Conservation (phyloP, 129 eudicot genomes). For the Pseudognaphalium luteoalbum region DNA sequence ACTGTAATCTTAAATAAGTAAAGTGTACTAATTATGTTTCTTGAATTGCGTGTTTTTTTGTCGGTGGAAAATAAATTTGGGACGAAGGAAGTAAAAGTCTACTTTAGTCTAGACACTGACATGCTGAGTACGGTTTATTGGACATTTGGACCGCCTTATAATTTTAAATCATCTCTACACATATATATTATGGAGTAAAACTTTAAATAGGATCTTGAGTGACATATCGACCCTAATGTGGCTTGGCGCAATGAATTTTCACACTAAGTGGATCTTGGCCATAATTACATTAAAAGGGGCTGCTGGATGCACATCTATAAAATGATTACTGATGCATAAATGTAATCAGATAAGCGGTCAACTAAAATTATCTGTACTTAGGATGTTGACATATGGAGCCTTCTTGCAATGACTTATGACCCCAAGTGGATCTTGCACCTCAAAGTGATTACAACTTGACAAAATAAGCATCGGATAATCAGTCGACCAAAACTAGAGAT, state of each 20-base stretch:
- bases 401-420: conserved; percentile 4
- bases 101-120: conserved; percentile 1
- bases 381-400: not conserved
- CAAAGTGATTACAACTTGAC: not conserved
- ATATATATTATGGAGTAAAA: not conserved
- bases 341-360: not conserved
- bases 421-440: conserved; percentile 12
- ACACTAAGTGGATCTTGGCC: not conserved
- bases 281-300: not conserved
- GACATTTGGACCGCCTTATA: not conserved
- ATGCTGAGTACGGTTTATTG: not conserved
- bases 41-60: too few species aligned
- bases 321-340: not conserved
- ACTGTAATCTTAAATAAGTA: too few species aligned
- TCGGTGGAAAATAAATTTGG: too few species aligned
- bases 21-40: too few species aligned
- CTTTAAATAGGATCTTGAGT: not conserved
- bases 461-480: not conserved
- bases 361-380: not conserved
- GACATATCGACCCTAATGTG: not conserved
- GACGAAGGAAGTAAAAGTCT: not conserved
- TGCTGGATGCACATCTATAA: not conserved
- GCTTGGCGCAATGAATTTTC: not conserved
- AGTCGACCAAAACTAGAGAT: not conserved
- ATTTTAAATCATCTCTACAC: not conserved